Evolutionary conservation across 768 basidiomycete species (phyloP).

Genomic region (Phaeotremella skinneri): DNA sequence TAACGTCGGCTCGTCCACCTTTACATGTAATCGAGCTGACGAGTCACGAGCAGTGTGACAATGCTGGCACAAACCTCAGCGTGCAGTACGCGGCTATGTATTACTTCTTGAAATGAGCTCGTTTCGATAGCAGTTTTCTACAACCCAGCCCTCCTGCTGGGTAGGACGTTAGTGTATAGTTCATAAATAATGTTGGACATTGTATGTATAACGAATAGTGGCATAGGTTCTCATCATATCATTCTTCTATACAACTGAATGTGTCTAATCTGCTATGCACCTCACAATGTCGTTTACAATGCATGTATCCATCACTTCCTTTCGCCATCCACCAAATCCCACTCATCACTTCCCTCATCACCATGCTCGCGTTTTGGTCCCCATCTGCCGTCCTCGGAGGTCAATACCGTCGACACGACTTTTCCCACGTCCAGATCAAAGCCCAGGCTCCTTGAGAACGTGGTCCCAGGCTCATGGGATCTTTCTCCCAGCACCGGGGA

Average conservation of each 20-base stretch:
- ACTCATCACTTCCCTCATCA: constrained; percentile 25
- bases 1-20: neutral
- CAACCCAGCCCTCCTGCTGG: too few relatives aligned
- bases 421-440: constrained; percentile 42
- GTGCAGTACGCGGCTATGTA: constrained; percentile 48
- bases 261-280: too few relatives aligned
- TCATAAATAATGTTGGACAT: too few relatives aligned
- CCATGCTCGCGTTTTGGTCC: constrained; percentile 13
- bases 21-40: constrained; percentile 2
- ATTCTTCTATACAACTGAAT: too few relatives aligned
- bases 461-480: constrained; percentile 35
- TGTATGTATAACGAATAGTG: too few relatives aligned
- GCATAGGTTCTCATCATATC: too few relatives aligned
- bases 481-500: constrained; percentile 22
- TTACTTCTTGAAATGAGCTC: constrained; percentile 33
- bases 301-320: neutral
- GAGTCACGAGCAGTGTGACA: constrained; percentile 46
- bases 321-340: constrained; percentile 28
- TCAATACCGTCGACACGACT: constrained; percentile 31
- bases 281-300: too few relatives aligned
- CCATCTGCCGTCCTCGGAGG: constrained; percentile 20
- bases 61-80: constrained; percentile 38
- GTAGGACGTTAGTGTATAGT: too few relatives aligned
- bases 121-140: too few relatives aligned
- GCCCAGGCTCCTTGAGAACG: constrained; percentile 20